Conservation (phyloP, 805 yeast genomes). For the Zygosaccharomyces rouxii region DNA sequence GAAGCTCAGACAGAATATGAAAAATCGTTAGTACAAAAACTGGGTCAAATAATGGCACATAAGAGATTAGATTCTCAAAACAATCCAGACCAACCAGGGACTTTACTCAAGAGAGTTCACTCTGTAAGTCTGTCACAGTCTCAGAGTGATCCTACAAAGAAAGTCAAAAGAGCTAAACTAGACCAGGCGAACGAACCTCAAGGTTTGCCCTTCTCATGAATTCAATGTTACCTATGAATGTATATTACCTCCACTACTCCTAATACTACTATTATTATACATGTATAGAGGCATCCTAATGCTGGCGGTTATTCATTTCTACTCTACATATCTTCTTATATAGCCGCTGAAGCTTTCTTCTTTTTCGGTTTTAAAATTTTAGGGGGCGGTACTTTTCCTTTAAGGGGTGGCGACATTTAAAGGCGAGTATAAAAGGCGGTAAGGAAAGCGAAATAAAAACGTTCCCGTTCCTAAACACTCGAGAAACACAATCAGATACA, state of each 20-base stretch:
- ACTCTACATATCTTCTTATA: not conserved
- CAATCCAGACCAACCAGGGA: slow-evolving; percentile 7
- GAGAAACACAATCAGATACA: slow-evolving; percentile 5
- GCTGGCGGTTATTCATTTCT: not conserved
- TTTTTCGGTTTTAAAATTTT: not conserved
- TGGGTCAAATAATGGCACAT: slow-evolving; percentile 22
- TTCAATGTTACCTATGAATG: too few species aligned
- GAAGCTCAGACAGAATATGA: slow-evolving; percentile 28
- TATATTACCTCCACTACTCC: too few species aligned
- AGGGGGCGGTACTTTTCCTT: not conserved
- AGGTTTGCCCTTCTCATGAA: slow-evolving; percentile 17
- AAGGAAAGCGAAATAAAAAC: not conserved
- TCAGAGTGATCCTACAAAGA: slow-evolving; percentile 25
- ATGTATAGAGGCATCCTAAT: not conserved
- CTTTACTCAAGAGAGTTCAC: slow-evolving; percentile 23
- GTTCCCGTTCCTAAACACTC: not conserved
- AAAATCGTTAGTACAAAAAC: slow-evolving; percentile 17
- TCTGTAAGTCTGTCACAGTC: slow-evolving; percentile 29
- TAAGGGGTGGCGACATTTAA: slow-evolving; percentile 11
- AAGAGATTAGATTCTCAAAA: slow-evolving; percentile 9
- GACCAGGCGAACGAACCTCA: slow-evolving; percentile 24
- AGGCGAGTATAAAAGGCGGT: slow-evolving; percentile 6
- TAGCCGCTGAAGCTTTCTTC: not conserved
- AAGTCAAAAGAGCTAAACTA: slow-evolving; percentile 32
- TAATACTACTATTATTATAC: too few species aligned